Evolutionary conservation across 441 rosid species (phyloP).

Genomic region (Populus tomentosa): DNA sequence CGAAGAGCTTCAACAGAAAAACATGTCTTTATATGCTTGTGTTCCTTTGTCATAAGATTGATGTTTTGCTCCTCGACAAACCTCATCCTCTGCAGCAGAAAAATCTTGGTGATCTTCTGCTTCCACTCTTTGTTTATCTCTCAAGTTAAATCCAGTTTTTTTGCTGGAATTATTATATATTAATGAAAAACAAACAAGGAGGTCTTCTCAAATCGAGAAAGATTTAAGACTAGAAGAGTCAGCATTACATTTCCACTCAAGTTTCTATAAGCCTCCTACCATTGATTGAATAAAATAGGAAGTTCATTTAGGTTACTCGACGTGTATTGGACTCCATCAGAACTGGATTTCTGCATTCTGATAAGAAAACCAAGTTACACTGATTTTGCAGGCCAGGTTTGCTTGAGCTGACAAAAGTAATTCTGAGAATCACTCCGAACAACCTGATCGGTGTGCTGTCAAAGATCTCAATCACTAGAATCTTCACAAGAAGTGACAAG

Average conservation of each 20-base stretch:
- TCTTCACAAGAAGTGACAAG: constrained; percentile 90
- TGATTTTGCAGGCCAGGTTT: constrained; percentile 78
- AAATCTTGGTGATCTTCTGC: too few species aligned
- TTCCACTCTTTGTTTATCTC: neutral
- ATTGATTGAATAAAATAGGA: constrained; percentile 18
- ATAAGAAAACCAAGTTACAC: constrained; percentile 18
- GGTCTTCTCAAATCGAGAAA: constrained; percentile 8
- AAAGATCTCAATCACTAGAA: constrained; percentile 95
- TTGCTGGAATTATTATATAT: too few species aligned
- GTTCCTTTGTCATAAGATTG: too few species aligned
- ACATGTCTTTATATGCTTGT: too few species aligned
- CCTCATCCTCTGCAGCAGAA: too few species aligned
- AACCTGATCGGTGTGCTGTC: constrained; percentile 96
- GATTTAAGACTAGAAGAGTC: constrained; percentile 2
- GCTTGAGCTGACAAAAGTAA: constrained; percentile 99
- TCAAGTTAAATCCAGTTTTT: neutral
- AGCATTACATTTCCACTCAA: constrained; percentile 18
- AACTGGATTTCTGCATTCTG: constrained; percentile 4
- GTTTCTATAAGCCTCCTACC: constrained; percentile 20
- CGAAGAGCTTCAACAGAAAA: too few species aligned
- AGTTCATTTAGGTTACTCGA: constrained; percentile 4
- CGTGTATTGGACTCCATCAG: constrained; percentile 7
- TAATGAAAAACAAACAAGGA: too few species aligned
- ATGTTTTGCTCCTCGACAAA: too few species aligned
- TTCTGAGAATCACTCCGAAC: constrained; percentile 96